These are phyloP conservation scores for Sonneratia alba DNA, from an alignment of 345 rosid genomes.

Conservation along the genomic window DNA sequence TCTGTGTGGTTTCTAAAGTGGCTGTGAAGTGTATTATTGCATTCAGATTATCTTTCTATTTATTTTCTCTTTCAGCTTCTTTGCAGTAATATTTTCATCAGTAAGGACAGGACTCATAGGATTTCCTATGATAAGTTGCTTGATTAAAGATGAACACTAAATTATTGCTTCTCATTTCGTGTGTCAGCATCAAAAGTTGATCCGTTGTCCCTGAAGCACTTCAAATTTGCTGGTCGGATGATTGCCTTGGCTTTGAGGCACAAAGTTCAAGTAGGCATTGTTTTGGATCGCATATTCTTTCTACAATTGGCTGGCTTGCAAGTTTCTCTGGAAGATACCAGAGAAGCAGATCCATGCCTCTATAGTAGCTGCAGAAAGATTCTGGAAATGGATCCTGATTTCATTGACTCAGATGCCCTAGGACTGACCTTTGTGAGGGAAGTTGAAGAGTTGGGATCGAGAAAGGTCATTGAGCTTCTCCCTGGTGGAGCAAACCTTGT, in stretches of 20 bases:
- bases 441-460: constrained; percentile 70
- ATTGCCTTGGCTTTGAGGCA: constrained; percentile 88
- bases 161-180: constrained; percentile 12
- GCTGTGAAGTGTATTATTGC: neutral
- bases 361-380: constrained; percentile 76
- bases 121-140: neutral
- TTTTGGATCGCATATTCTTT: constrained; percentile 79
- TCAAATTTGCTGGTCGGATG: constrained; percentile 77
- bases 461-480: constrained; percentile 24
- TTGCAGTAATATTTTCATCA: neutral
- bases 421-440: constrained; percentile 77
- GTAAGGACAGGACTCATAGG: neutral
- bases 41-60: neutral
- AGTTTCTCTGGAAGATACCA: constrained; percentile 67
- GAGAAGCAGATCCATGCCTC: constrained; percentile 69
- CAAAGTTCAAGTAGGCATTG: constrained; percentile 82
- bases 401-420: constrained; percentile 68
- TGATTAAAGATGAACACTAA: neutral
- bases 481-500: constrained; percentile 43
- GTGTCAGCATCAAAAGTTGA: constrained; percentile 81
- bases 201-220: constrained; percentile 77
- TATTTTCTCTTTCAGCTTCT: too few relatives aligned
- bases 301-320: constrained; percentile 54
- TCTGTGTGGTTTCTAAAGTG: neutral
- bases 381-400: constrained; percentile 76